Percentiles rank a stretch among this genome's conserved stretches.
Evolutionary conservation across 805 yeast species (phyloP).

Genomic region (Kluyveromyces nonfermentans): DNA sequence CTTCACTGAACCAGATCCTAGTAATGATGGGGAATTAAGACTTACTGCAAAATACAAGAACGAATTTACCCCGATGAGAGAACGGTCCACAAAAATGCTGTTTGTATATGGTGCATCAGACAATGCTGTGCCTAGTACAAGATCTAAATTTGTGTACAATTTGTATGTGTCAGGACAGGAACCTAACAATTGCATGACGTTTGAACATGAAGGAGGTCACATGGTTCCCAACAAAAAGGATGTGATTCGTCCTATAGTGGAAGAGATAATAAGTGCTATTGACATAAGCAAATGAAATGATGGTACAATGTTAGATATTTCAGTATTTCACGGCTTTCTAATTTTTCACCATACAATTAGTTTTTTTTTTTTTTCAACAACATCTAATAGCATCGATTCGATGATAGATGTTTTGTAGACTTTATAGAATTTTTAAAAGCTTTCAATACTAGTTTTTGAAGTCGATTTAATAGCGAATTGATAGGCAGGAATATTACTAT

Average conservation of each 20-base stretch:
- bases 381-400: not conserved
- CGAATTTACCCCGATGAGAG: slow-evolving; percentile 25
- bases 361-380: not conserved
- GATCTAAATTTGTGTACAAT: slow-evolving; percentile 53
- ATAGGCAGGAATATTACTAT: too few relatives aligned
- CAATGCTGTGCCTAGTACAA: slow-evolving; percentile 67
- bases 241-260: slow-evolving; percentile 35
- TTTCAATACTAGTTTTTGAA: not conserved
- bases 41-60: slow-evolving; percentile 30
- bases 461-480: not conserved
- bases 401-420: not conserved
- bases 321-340: too few relatives aligned
- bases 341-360: too few relatives aligned
- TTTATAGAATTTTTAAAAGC: not conserved
- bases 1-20: slow-evolving; percentile 35
- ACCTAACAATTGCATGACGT: slow-evolving; percentile 32
- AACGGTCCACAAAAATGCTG: slow-evolving; percentile 38
- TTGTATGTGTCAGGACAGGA: slow-evolving; percentile 35
- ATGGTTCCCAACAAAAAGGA: slow-evolving; percentile 85
- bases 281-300: not conserved
- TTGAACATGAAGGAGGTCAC: slow-evolving; percentile 94
- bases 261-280: slow-evolving; percentile 25
- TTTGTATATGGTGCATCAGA: slow-evolving; percentile 84
- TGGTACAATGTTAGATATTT: not conserved
- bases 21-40: slow-evolving; percentile 24